Conservation (phyloP, 257 asterid genomes). For the Capsicum baccatum region DNA sequence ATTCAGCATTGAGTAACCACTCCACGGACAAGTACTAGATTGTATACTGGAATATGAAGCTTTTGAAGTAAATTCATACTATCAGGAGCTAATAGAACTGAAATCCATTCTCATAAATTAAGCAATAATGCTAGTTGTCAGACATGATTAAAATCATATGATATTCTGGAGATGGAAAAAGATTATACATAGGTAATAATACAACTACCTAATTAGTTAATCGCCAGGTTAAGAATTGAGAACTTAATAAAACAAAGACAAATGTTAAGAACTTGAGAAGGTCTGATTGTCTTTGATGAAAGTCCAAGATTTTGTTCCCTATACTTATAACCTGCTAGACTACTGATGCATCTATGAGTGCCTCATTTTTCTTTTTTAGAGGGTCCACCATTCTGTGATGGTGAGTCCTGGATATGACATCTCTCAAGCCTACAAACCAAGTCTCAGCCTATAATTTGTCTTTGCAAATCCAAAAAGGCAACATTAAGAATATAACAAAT, state of each 20-base stretch:
- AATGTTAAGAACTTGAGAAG: slow-evolving; percentile 41
- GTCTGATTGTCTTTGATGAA: slow-evolving; percentile 35
- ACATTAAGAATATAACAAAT: background rate
- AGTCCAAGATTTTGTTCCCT: slow-evolving; percentile 53
- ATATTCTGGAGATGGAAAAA: background rate
- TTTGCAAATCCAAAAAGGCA: slow-evolving; percentile 50
- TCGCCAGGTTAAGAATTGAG: background rate
- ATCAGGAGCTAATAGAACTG: background rate
- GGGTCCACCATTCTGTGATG: slow-evolving; percentile 34
- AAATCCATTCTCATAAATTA: background rate
- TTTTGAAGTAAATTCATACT: background rate
- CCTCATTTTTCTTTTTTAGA: slow-evolving; percentile 42
- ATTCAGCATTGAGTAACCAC: background rate
- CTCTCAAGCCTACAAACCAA: slow-evolving; percentile 53
- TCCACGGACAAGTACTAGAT: background rate
- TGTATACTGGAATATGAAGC: background rate
- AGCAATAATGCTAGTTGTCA: background rate
- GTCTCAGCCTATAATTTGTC: slow-evolving; percentile 55
- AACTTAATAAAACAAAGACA: background rate
- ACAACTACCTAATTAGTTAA: background rate
- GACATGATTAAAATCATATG: background rate
- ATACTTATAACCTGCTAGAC: slow-evolving; percentile 58
- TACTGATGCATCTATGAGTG: slow-evolving; percentile 54
- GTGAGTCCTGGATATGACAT: slow-evolving; percentile 47
- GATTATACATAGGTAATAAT: background rate